These are phyloP conservation scores for Boletales sp. DNA, from an alignment of 768 basidiomycete species.

Conservation along the genomic window DNA sequence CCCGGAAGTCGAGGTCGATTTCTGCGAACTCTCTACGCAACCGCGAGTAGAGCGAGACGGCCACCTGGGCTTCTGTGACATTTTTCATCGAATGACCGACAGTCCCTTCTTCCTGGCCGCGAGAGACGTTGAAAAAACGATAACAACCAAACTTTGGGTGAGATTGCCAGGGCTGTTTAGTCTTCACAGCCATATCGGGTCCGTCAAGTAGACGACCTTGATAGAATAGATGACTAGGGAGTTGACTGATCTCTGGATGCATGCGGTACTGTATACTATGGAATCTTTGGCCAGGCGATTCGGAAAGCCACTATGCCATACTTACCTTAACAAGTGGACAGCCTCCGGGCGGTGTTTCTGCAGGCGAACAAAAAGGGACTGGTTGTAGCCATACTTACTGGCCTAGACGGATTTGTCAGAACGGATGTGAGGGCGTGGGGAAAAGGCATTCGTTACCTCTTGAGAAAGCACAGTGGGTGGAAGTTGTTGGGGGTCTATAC, in stretches of 20 bases:
- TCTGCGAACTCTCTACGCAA: constrained; percentile 62
- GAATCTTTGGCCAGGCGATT: not conserved
- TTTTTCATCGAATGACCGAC: constrained; percentile 75
- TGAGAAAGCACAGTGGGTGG: constrained; percentile 85
- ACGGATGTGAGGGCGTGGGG: constrained; percentile 21
- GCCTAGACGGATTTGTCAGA: constrained; percentile 42
- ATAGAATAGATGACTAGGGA: constrained; percentile 91
- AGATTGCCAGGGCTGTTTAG: constrained; percentile 81
- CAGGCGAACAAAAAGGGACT: constrained; percentile 90
- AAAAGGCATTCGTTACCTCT: constrained; percentile 38
- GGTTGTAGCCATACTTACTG: constrained; percentile 71
- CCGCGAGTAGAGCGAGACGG: constrained; percentile 71
- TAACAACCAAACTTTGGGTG: constrained; percentile 79
- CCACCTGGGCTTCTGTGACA: constrained; percentile 64
- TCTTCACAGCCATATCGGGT: constrained; percentile 82
- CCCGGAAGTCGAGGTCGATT: constrained; percentile 49
- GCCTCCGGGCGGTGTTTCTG: constrained; percentile 76
- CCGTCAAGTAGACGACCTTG: constrained; percentile 77
- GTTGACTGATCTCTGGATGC: constrained; percentile 91
- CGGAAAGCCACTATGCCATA: not conserved
- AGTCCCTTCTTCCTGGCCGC: constrained; percentile 56
- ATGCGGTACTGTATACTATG: constrained; percentile 97
- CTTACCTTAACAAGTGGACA: constrained; percentile 86
- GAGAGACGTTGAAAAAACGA: constrained; percentile 79
- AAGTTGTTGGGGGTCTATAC: constrained; percentile 87